Percentiles rank a stretch among this genome's conserved stretches.
These are phyloP conservation scores for Paecilomyces sp. DNA, from an alignment of 2,329 filamentous ascomycete species.

Conservation along the genomic window DNA sequence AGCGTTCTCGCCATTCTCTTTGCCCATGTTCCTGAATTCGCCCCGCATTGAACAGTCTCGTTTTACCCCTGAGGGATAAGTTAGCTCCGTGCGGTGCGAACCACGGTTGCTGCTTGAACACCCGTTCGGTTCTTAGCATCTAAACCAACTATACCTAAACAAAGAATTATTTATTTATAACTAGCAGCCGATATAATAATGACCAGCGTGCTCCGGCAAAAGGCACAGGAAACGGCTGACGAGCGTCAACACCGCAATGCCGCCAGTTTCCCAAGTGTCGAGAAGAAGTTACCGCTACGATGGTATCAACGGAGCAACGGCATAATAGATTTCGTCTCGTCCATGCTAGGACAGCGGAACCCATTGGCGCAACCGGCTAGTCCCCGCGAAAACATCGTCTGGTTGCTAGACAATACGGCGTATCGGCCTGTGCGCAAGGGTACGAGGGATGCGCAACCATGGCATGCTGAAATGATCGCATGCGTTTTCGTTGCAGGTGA, in stretches of 20 bases:
- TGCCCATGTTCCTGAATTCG: neutral
- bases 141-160: neutral
- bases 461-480: slow-evolving; percentile 77
- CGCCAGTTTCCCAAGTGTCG: neutral
- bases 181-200: neutral
- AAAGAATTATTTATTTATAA: neutral
- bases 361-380: slow-evolving; percentile 56
- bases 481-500: slow-evolving; percentile 72
- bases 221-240: slow-evolving; percentile 2
- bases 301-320: neutral
- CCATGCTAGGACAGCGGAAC: slow-evolving; percentile 38
- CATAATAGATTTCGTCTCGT: slow-evolving; percentile 17
- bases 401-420: slow-evolving; percentile 87
- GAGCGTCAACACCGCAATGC: neutral
- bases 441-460: slow-evolving; percentile 39
- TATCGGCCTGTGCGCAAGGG: slow-evolving; percentile 46
- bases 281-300: neutral
- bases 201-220: slow-evolving; percentile 4
- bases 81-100: neutral
- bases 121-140: neutral
- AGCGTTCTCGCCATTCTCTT: neutral
- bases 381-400: slow-evolving; percentile 63
- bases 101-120: neutral
- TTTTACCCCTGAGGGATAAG: neutral
- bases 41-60: neutral